Evolutionary conservation across 306 rosid genomes (phyloP).

Genomic region (Alnus glutinosa): DNA sequence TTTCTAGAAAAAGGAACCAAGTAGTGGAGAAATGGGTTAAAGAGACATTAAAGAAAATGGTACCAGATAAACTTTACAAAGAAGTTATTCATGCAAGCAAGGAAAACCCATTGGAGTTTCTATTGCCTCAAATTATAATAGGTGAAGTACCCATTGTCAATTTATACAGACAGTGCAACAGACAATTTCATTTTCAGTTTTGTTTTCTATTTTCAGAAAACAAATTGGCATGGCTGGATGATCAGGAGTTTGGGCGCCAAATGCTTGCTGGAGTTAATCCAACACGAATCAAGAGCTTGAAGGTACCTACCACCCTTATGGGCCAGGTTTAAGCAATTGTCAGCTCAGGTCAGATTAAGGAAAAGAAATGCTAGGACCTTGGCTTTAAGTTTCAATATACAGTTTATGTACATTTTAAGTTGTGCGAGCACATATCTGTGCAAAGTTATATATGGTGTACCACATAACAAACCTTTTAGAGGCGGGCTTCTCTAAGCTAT

Average conservation of each 20-base stretch:
- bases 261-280: conserved; percentile 85
- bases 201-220: conserved; percentile 39
- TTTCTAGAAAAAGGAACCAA: conserved; percentile 42
- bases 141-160: conserved; percentile 32
- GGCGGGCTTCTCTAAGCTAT: too few species aligned
- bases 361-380: too few species aligned
- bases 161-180: conserved; percentile 6
- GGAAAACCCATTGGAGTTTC: conserved; percentile 31
- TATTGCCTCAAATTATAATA: conserved; percentile 51
- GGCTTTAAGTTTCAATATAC: too few species aligned
- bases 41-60: conserved; percentile 39
- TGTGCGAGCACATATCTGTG: too few species aligned
- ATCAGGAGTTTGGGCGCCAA: conserved; percentile 75
- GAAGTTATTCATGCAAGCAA: conserved; percentile 37
- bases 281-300: conserved; percentile 47
- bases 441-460: too few species aligned
- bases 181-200: conserved; percentile 10
- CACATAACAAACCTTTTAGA: too few species aligned
- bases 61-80: conserved; percentile 40
- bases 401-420: too few species aligned
- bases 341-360: background rate
- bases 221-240: conserved; percentile 63
- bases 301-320: conserved; percentile 33
- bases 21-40: conserved; percentile 40
- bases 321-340: conserved; percentile 7